phyloP scores from a whole-genome alignment of 2,329 filamentous ascomycete genomes.

The Pyrenophora graminea region DNA sequence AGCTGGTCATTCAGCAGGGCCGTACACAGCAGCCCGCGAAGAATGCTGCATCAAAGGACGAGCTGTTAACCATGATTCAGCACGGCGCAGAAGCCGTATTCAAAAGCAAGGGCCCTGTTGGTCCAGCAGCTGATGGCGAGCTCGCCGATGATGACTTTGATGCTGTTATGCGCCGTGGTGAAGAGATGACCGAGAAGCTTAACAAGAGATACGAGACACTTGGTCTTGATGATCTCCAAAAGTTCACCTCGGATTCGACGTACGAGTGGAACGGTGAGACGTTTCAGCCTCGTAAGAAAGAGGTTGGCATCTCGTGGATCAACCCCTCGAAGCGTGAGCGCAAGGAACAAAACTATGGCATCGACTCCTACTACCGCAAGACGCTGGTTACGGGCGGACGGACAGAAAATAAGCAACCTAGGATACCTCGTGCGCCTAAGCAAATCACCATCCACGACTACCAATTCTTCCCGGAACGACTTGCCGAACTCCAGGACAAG shows the following conservation, averaged over 20 bases:
- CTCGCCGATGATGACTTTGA: conserved; percentile 91
- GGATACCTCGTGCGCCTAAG: conserved; percentile 92
- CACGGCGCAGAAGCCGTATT: conserved; percentile 97
- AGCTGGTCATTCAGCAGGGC: conserved; percentile 97
- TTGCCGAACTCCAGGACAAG: conserved; percentile 89
- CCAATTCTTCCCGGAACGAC: conserved; percentile 87
- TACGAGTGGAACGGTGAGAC: conserved; percentile 99
- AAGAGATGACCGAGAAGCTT: conserved; percentile 84
- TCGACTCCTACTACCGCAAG: conserved; percentile 97
- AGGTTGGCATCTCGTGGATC: conserved; percentile 94
- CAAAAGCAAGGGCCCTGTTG: conserved; percentile 69
- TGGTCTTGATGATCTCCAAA: conserved; percentile 94
- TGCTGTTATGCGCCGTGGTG: conserved; percentile 80
- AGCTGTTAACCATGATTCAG: conserved; percentile 96
- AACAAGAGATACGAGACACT: conserved; percentile 96
- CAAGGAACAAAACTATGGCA: conserved; percentile 96
- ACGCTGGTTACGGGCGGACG: conserved; percentile 81
- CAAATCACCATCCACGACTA: conserved; percentile 93
- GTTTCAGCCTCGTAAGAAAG: conserved; percentile 82
- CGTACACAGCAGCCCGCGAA: conserved; percentile 89
- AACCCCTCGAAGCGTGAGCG: conserved; percentile 97
- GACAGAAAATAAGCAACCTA: conserved; percentile 84
- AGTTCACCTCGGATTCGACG: conserved; percentile 94
- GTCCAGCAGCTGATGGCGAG: conserved; percentile 62
- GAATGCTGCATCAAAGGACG: conserved; percentile 91